Percentiles rank a stretch among this genome's conserved stretches.
Evolutionary conservation across 768 basidiomycete genomes (phyloP).

Genomic region (Tylopilus cervinicoccineus): DNA sequence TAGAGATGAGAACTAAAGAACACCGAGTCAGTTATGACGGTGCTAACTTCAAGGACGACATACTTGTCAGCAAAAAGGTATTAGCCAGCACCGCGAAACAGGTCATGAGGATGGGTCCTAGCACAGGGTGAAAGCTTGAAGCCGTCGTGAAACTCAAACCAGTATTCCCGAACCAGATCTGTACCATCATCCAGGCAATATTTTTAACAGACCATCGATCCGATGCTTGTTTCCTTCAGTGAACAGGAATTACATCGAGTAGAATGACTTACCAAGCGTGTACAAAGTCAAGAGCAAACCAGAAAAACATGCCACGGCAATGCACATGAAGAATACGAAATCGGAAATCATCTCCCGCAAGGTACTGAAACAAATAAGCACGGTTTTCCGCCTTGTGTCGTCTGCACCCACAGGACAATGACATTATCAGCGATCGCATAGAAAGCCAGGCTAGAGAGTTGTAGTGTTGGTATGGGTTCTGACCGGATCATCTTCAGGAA

Average conservation of each 20-base stretch:
- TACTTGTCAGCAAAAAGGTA: conserved; percentile 77
- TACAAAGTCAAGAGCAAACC: conserved; percentile 60
- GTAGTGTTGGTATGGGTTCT: not conserved
- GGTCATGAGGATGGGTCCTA: conserved; percentile 79
- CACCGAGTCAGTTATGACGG: conserved; percentile 1
- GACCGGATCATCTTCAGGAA: not conserved
- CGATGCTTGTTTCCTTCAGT: conserved; percentile 28
- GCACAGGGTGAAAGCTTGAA: conserved; percentile 59
- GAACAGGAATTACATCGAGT: conserved; percentile 15
- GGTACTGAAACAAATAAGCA: conserved; percentile 44
- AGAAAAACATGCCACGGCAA: conserved; percentile 78
- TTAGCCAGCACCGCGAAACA: conserved; percentile 75
- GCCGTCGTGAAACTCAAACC: conserved; percentile 57
- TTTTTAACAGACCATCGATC: conserved; percentile 33
- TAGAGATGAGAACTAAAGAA: conserved; percentile 66
- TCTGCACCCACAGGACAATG: conserved; percentile 59
- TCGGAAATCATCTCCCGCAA: conserved; percentile 79
- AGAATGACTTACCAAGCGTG: conserved; percentile 38
- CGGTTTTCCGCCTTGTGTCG: not conserved
- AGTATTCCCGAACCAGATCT: conserved; percentile 84
- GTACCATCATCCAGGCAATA: conserved; percentile 81
- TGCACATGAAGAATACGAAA: conserved; percentile 74
- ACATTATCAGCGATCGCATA: conserved; percentile 78
- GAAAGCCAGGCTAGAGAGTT: conserved; percentile 58
- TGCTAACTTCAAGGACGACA: conserved; percentile 23